Conservation (phyloP, 352 stramenopile genomes). For the Achlya hypogyna region DNA sequence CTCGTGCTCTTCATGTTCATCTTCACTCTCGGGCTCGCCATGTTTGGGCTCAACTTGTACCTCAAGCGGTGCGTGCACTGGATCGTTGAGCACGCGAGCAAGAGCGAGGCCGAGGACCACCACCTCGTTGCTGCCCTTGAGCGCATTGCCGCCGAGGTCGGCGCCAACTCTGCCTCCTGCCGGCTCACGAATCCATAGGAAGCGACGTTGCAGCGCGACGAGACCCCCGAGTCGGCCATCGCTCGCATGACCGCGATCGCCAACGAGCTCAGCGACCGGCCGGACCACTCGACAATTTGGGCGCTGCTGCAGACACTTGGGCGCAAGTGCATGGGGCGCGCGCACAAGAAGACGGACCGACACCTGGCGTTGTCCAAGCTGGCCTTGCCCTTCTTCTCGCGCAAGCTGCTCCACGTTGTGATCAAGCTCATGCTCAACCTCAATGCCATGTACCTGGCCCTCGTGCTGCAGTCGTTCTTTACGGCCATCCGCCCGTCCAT, state of each 20-base stretch:
- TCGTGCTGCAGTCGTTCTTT: constrained; percentile 8
- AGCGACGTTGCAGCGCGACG: neutral
- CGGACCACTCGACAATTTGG: constrained; percentile 20
- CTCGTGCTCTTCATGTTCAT: constrained; percentile 17
- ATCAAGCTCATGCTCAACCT: constrained; percentile 14
- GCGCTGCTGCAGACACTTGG: neutral
- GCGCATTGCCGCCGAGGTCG: neutral
- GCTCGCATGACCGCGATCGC: neutral
- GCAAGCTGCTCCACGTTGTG: constrained; percentile 13
- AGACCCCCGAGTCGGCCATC: constrained; percentile 2
- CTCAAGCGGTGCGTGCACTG: constrained; percentile 1
- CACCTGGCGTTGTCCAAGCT: neutral
- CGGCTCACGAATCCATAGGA: neutral
- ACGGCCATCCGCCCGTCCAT: neutral
- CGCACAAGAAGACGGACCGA: neutral
- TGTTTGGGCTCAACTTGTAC: constrained; percentile 8
- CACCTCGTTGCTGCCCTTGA: neutral
- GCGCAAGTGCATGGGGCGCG: neutral
- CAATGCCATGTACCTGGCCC: constrained; percentile 10
- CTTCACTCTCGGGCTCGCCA: neutral
- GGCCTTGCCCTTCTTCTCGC: constrained; percentile 5
- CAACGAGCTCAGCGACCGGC: neutral
- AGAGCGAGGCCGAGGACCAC: neutral
- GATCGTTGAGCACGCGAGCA: constrained; percentile 11
- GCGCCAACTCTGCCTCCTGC: neutral